phyloP scores from a whole-genome alignment of 495 filamentous ascomycete species.

The Parathielavia hyrcaniae region DNA sequence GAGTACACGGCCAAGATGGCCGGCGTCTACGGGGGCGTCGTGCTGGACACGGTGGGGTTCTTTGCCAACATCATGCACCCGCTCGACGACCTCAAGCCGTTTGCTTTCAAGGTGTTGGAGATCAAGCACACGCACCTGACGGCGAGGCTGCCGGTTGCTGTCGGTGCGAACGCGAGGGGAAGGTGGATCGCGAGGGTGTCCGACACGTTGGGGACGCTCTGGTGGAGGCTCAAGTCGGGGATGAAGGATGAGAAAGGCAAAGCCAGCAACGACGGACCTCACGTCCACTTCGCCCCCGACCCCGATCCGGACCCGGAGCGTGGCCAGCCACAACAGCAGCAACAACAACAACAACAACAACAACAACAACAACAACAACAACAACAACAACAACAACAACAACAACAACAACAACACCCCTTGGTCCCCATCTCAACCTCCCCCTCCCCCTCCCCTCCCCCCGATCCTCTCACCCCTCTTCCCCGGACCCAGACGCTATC shows the following conservation, averaged over 20 bases:
- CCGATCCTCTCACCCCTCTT: not conserved
- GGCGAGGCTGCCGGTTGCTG: too few species aligned
- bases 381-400: too few species aligned
- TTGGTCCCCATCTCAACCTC: too few species aligned
- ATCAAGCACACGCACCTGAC: conserved; percentile 33
- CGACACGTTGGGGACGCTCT: not conserved
- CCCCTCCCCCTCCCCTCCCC: not conserved
- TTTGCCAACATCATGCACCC: conserved; percentile 57
- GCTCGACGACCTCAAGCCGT: conserved; percentile 44
- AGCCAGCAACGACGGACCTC: not conserved
- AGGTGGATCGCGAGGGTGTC: not conserved
- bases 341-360: too few species aligned
- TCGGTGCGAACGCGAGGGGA: not conserved
- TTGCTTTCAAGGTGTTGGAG: conserved; percentile 42
- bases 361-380: too few species aligned
- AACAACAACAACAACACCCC: too few species aligned
- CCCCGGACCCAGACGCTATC: not conserved
- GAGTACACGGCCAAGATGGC: conserved; percentile 48
- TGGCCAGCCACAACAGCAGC: too few species aligned
- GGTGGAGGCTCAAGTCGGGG: not conserved
- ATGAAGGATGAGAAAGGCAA: not conserved
- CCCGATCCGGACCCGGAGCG: conserved; percentile 1
- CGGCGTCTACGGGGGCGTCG: conserved; percentile 52
- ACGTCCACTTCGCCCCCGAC: not conserved
- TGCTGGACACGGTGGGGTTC: conserved; percentile 52